Conservation (phyloP, 1,284 basidiomycete genomes). For the Retiboletus flavoniger region DNA sequence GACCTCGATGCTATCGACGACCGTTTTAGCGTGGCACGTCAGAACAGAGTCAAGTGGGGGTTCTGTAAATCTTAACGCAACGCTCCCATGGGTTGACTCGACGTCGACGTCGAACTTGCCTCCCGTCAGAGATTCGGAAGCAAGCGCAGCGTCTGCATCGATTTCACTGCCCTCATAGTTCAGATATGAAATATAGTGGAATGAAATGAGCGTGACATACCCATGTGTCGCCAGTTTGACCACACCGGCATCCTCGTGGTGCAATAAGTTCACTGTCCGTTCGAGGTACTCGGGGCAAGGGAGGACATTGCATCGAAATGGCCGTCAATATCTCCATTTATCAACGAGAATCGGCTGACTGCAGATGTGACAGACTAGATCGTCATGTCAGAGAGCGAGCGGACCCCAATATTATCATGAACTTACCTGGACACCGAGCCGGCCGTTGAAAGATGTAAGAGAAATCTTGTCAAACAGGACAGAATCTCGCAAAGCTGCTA, state of each 20-base stretch:
- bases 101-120: constrained; percentile 38
- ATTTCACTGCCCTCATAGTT: constrained; percentile 30
- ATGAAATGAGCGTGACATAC: no score
- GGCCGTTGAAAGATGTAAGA: constrained; percentile 29
- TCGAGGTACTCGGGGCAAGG: constrained; percentile 40
- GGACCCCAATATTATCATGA: no score
- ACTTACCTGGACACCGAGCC: constrained; percentile 33
- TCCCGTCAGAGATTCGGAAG: constrained; percentile 23
- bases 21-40: constrained; percentile 33
- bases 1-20: constrained; percentile 33
- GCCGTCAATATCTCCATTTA: constrained; percentile 42
- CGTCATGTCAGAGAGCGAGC: not conserved
- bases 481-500: constrained; percentile 29
- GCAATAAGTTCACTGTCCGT: constrained; percentile 35
- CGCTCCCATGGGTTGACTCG: constrained; percentile 27
- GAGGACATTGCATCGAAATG: constrained; percentile 36
- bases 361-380: constrained; percentile 38
- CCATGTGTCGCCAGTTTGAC: constrained; percentile 26
- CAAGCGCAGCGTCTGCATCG: constrained; percentile 28
- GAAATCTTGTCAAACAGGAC: constrained; percentile 16
- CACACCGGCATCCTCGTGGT: constrained; percentile 26
- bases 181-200: not conserved
- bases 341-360: constrained; percentile 30
- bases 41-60: constrained; percentile 43
- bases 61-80: constrained; percentile 34